Evolutionary conservation across 495 filamentous ascomycete genomes (phyloP).

Genomic region (Physcia stellaris): DNA sequence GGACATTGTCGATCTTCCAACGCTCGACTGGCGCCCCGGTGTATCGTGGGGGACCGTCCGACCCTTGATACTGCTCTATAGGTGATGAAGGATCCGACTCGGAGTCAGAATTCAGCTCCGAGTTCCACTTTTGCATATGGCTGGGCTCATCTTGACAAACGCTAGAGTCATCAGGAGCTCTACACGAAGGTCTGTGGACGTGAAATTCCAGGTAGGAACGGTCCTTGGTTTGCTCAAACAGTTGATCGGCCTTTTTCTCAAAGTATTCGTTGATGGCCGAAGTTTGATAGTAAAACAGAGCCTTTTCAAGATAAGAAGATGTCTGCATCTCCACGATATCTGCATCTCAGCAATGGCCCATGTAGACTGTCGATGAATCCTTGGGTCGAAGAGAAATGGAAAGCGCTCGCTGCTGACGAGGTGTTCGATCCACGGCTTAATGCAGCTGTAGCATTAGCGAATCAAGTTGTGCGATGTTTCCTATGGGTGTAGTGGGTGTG

Average conservation of each 20-base stretch:
- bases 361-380: conserved; percentile 1
- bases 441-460: not conserved
- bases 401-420: not conserved
- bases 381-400: no score
- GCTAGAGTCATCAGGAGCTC: not conserved
- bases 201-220: conserved; percentile 4
- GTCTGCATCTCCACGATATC: not conserved
- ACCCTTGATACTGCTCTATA: not conserved
- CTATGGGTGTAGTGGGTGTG: not conserved
- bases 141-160: not conserved
- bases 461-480: not conserved
- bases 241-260: not conserved
- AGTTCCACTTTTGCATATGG: not conserved
- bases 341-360: not conserved
- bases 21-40: not conserved
- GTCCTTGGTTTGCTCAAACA: conserved; percentile 1
- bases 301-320: conserved; percentile 3
- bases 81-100: conserved; percentile 1
- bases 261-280: conserved; percentile 4
- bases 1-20: not conserved
- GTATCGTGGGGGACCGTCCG: not conserved
- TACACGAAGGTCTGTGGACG: not conserved
- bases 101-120: not conserved
- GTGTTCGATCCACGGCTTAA: no score
- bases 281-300: conserved; percentile 1